phyloP scores from a whole-genome alignment of 73 alveolate genomes.

The Tetrahymena elliotti region DNA sequence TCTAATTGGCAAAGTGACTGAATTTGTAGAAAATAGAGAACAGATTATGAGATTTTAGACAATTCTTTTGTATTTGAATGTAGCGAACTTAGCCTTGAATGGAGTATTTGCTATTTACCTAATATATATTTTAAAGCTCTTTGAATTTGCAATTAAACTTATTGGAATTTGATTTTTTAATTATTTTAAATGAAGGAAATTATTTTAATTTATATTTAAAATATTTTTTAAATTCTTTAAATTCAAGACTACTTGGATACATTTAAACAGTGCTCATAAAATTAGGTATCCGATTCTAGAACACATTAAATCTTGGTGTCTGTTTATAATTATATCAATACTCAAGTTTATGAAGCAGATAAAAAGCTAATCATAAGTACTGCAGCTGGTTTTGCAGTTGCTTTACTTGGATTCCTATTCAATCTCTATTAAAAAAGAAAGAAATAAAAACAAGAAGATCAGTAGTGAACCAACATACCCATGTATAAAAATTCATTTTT shows the following conservation, averaged over 20 bases:
- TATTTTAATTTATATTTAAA: too few species aligned
- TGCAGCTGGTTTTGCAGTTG: background rate
- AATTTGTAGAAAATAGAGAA: background rate
- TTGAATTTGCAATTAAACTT: too few species aligned
- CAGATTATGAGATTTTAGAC: background rate
- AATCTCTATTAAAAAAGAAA: background rate
- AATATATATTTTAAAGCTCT: background rate
- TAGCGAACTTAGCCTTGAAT: background rate
- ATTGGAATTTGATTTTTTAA: too few species aligned
- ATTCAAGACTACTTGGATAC: background rate
- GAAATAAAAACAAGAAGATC: background rate
- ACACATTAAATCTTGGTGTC: background rate
- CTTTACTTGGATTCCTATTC: background rate
- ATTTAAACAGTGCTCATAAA: background rate
- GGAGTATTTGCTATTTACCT: background rate
- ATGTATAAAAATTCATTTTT: background rate
- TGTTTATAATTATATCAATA: background rate
- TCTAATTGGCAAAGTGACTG: background rate
- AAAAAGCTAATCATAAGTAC: background rate
- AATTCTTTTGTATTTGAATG: background rate
- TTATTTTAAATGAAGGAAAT: too few species aligned
- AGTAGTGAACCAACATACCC: background rate
- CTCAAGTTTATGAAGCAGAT: background rate
- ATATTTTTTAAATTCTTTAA: background rate
- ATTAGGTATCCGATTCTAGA: background rate